A percentile compares a stretch with the other conserved stretches of the same genome.
Evolutionary conservation across 495 filamentous ascomycete species (phyloP).

Genomic region (Tuber microsphaerosporum): DNA sequence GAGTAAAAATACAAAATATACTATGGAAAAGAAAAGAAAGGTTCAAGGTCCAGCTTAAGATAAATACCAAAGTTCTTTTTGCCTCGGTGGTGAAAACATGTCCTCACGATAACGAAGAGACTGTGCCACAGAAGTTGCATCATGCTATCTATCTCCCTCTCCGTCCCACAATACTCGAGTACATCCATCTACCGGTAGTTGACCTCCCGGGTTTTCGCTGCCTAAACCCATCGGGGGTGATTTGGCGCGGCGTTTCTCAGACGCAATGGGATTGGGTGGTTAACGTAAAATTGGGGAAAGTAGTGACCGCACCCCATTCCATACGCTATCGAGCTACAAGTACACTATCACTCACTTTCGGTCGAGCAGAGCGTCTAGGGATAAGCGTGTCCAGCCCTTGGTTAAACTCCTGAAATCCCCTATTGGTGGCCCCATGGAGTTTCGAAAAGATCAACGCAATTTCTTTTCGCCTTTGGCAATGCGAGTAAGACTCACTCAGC

Average conservation of each 20-base stretch:
- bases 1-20: not conserved
- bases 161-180: not conserved
- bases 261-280: not conserved
- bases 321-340: not conserved
- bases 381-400: not conserved
- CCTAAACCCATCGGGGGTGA: not conserved
- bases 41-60: not conserved
- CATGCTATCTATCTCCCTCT: not conserved
- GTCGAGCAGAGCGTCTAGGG: not conserved
- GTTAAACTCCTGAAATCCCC: not conserved
- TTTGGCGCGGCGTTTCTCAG: not conserved
- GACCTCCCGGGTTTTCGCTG: not conserved
- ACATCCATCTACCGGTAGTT: not conserved
- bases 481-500: not conserved
- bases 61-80: not conserved
- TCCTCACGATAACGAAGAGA: too few relatives aligned
- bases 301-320: not conserved
- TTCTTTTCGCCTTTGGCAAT: not conserved
- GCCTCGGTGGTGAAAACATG: not conserved
- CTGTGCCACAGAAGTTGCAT: not conserved
- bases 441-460: not conserved
- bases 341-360: not conserved
- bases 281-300: not conserved
- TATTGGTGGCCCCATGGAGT: not conserved
- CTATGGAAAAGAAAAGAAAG: not conserved